A percentile compares a stretch with the other conserved stretches of the same genome.
phyloP scores from a whole-genome alignment of 2,329 filamentous ascomycete species.

The Pseudogymnoascus sp. region DNA sequence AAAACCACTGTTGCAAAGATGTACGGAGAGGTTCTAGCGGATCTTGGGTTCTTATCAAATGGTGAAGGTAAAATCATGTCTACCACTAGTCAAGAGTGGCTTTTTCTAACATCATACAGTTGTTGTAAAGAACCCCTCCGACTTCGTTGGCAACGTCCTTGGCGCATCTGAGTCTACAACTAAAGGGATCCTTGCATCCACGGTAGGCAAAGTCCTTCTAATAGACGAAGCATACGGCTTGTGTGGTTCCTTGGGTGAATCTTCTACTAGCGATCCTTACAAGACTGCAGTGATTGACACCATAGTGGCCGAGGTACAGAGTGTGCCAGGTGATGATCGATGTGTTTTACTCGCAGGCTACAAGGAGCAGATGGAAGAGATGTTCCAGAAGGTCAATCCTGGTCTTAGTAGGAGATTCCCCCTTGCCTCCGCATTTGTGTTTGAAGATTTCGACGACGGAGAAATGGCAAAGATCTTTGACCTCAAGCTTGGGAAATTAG shows the following conservation, averaged over 20 bases:
- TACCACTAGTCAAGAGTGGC: too few species aligned
- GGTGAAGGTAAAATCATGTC: constrained; percentile 20
- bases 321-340: constrained; percentile 59
- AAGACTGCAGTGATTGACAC: constrained; percentile 59
- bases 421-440: constrained; percentile 51
- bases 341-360: constrained; percentile 62
- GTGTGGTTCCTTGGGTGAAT: too few species aligned
- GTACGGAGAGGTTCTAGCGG: not conserved
- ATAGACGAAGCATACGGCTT: constrained; percentile 47
- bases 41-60: not conserved
- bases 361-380: constrained; percentile 58
- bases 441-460: constrained; percentile 56
- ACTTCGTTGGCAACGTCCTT: constrained; percentile 46
- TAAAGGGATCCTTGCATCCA: constrained; percentile 45
- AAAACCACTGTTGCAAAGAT: not conserved
- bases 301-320: constrained; percentile 68
- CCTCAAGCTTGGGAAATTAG: constrained; percentile 31
- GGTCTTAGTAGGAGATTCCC: constrained; percentile 51
- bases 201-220: constrained; percentile 50
- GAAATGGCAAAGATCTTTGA: too few species aligned
- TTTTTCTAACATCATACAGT: constrained; percentile 28
- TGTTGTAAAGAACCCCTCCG: constrained; percentile 48
- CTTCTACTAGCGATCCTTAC: too few species aligned
- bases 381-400: constrained; percentile 65
- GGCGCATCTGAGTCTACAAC: constrained; percentile 48